A percentile compares a stretch with the other conserved stretches of the same genome.
Conservation (phyloP, 2,329 filamentous ascomycete genomes). For the Aspergillus glaucus region DNA sequence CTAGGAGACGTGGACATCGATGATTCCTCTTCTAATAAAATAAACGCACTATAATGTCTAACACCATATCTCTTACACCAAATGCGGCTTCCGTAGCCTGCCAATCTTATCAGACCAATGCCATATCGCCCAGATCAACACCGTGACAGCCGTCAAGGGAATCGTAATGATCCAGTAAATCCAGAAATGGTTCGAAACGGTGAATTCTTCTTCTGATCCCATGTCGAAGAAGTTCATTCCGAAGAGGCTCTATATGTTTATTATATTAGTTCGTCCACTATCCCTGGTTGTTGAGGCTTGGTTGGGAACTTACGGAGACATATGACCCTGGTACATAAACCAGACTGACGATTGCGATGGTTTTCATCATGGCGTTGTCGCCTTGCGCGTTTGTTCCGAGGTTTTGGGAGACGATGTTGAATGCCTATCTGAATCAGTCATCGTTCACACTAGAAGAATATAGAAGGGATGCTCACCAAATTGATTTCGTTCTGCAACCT, state of each 20-base stretch:
- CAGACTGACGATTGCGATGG: slow-evolving; percentile 21
- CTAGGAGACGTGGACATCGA: slow-evolving; percentile 29
- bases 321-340: slow-evolving; percentile 25
- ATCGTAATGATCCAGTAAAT: slow-evolving; percentile 26
- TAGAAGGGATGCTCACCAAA: slow-evolving; percentile 12
- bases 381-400: slow-evolving; percentile 16
- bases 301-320: slow-evolving; percentile 18
- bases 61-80: too few relatives aligned
- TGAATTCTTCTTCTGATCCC: slow-evolving; percentile 13
- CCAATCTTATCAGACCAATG: slow-evolving; percentile 6
- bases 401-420: slow-evolving; percentile 27
- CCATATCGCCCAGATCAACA: slow-evolving; percentile 20
- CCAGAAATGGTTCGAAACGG: slow-evolving; percentile 23
- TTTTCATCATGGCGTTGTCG: slow-evolving; percentile 26
- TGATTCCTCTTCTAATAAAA: slow-evolving; percentile 8
- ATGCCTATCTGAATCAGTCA: slow-evolving; percentile 15
- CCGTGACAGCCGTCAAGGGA: slow-evolving; percentile 21
- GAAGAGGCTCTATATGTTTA: slow-evolving; percentile 22
- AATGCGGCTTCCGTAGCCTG: too few relatives aligned
- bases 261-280: too few relatives aligned
- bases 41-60: not conserved
- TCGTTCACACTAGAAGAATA: not conserved
- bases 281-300: not conserved
- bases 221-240: slow-evolving; percentile 32
- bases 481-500: slow-evolving; percentile 31